Base-by-base conservation (phyloP, 345 rosid species). In the Bruguiera sexangula region DNA sequence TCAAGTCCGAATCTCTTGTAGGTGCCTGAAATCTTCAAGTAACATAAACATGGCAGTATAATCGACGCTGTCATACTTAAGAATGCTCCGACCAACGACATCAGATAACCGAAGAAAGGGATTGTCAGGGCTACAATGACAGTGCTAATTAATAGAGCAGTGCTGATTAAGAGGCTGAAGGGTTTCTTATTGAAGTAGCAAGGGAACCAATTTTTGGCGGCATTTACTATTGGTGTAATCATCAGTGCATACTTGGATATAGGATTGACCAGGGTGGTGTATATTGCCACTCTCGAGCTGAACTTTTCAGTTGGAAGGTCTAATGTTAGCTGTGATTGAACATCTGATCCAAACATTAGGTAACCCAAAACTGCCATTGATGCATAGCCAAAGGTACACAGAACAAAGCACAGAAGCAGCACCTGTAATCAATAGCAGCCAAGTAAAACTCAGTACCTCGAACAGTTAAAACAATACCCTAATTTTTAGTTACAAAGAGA, bases 201-300 rank as follows among this genome's bases (percentile, higher is more conserved):
- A 43, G 70, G 74, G 16, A 73, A 73, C 74, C 66, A 57, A 8
- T 19, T 51, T n/a, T 68, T 69, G n/a, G 29, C 8, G 5, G 67
- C 73, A 31, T 72, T 59, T 15, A 73, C 76, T 2, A 73, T 59
- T 3, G 71, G 74, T 8, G 67, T 72, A 6, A 77, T 43, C 73
- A 77, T 77, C 22, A 77, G 66, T 24, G 80, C 80, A 19, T 68
- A 77, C 36, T 77, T 77, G 6, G 80, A 54, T 16, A 73, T 37
- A 2, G 77, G 76, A 61, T 72, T 77, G 16, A 73, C 55, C 34
- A 77, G 31, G 1, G 73, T 72, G 3, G 76, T 72, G 50, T 72
- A 77, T 24, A 68, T 77, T 8, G 76, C 73, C 16, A 76, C n/a
- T 63, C 43, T 72, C 29, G 76, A 57, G 55, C 76, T 68, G 24